A percentile compares a stretch with the other conserved stretches of the same genome.
Conservation (phyloP, 176 grass and related monocot genomes). For the Alloteropsis semialata region DNA sequence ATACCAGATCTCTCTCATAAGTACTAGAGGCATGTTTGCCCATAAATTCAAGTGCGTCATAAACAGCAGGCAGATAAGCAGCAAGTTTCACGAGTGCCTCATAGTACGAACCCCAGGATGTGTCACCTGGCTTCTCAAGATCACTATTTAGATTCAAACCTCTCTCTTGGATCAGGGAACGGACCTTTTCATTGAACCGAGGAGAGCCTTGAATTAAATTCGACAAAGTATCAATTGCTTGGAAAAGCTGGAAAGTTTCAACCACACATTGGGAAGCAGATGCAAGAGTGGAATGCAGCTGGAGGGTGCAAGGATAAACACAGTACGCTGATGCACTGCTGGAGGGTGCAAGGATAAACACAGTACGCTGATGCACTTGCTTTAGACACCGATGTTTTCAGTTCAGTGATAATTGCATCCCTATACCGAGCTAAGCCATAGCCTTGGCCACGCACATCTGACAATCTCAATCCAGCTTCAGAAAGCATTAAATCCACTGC, state of each 20-base stretch:
- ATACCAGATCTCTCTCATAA: background rate
- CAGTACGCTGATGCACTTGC: background rate
- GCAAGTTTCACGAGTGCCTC: constrained; percentile 17
- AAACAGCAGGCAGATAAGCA: background rate
- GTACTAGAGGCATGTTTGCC: background rate
- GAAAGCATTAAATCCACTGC: background rate
- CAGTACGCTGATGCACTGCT: constrained; percentile 6
- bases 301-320: background rate
- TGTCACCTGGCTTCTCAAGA: constrained; percentile 30
- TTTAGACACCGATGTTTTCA: background rate
- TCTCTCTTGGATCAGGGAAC: constrained; percentile 13
- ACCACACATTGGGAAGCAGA: background rate
- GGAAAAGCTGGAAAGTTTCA: background rate
- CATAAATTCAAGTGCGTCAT: constrained; percentile 2
- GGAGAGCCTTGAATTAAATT: constrained; percentile 5
- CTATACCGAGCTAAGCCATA: background rate
- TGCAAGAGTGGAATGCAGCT: constrained; percentile 1
- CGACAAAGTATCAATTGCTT: background rate
- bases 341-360: background rate
- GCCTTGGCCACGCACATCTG: background rate
- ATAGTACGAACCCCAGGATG: constrained; percentile 32
- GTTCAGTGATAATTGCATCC: background rate
- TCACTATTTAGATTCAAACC: constrained; percentile 14
- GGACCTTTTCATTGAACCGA: constrained; percentile 21
- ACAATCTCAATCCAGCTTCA: constrained; percentile 35